Evolutionary conservation across 2,329 filamentous ascomycete species (phyloP).

Genomic region (Alternaria infectoria): DNA sequence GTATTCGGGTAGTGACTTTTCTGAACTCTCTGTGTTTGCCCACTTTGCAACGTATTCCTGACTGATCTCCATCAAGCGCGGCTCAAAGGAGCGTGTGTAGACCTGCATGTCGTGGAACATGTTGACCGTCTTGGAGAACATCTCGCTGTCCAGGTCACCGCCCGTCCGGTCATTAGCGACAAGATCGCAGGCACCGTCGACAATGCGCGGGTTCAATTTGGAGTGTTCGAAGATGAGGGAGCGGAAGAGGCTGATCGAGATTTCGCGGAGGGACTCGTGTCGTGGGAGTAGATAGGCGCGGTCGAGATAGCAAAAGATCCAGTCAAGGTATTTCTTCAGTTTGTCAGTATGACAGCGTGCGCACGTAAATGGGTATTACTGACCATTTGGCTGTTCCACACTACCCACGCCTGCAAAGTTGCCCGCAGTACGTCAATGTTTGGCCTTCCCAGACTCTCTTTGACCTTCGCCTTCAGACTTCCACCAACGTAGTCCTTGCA

Average conservation of each 20-base stretch:
- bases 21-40: conserved; percentile 68
- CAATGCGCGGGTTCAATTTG: conserved; percentile 59
- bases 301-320: conserved; percentile 93
- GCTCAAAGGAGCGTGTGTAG: conserved; percentile 82
- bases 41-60: conserved; percentile 72
- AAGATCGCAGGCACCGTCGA: conserved; percentile 78
- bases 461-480: conserved; percentile 64
- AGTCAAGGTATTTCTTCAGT: conserved; percentile 73
- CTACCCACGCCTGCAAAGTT: conserved; percentile 70
- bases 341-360: conserved; percentile 8
- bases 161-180: conserved; percentile 72
- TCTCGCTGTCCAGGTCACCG: conserved; percentile 63
- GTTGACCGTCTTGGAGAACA: conserved; percentile 75
- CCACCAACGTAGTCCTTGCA: conserved; percentile 69
- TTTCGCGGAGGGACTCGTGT: conserved; percentile 79
- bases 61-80: conserved; percentile 72
- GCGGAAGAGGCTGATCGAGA: conserved; percentile 79
- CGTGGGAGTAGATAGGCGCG: conserved; percentile 83
- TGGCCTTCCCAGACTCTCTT: conserved; percentile 61
- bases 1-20: conserved; percentile 73
- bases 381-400: conserved; percentile 81
- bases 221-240: conserved; percentile 62
- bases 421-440: conserved; percentile 69
- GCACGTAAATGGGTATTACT: conserved; percentile 28
- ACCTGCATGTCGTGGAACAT: conserved; percentile 87